Conservation (phyloP, 768 basidiomycete genomes). For the Gloeopeniophorella convolvens region DNA sequence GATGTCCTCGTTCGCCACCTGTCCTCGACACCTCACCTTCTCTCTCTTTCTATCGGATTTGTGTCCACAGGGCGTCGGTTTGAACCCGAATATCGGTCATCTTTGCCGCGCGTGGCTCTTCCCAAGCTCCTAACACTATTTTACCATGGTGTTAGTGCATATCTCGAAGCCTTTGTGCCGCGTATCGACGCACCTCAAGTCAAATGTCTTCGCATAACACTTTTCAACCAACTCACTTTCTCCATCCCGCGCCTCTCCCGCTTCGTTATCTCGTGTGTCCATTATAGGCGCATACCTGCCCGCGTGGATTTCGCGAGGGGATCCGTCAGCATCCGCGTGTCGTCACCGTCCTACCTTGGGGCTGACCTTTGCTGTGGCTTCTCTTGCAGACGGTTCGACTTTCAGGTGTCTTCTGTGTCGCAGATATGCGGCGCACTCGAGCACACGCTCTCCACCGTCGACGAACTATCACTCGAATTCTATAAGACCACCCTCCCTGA, state of each 20-base stretch:
- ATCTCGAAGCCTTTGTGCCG: constrained; percentile 8
- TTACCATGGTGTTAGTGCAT: constrained; percentile 6
- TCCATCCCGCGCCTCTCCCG: background rate
- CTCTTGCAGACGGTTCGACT: constrained; percentile 5
- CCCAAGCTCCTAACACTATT: constrained; percentile 7
- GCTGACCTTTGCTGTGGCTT: constrained; percentile 1
- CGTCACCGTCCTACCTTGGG: background rate
- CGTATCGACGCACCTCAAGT: constrained; percentile 3
- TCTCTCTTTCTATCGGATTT: constrained; percentile 6
- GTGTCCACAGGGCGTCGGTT: constrained; percentile 1
- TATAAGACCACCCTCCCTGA: background rate
- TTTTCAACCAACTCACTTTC: constrained; percentile 12
- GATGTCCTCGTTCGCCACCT: constrained; percentile 1
- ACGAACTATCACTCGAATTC: constrained; percentile 10
- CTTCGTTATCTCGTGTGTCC: background rate
- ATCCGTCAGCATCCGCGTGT: background rate
- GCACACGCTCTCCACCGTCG: background rate
- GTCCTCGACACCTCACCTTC: constrained; percentile 3
- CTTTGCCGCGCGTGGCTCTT: background rate
- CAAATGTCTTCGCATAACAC: constrained; percentile 1
- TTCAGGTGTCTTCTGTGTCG: constrained; percentile 3
- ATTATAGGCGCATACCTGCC: background rate
- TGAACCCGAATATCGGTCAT: background rate
- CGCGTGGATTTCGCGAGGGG: constrained; percentile 4
- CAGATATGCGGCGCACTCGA: constrained; percentile 1